Percentiles rank a stretch among this genome's conserved stretches.
These are phyloP conservation scores for Colletotrichum destructivum DNA, from an alignment of 2,329 filamentous ascomycete genomes.

Conservation along the genomic window DNA sequence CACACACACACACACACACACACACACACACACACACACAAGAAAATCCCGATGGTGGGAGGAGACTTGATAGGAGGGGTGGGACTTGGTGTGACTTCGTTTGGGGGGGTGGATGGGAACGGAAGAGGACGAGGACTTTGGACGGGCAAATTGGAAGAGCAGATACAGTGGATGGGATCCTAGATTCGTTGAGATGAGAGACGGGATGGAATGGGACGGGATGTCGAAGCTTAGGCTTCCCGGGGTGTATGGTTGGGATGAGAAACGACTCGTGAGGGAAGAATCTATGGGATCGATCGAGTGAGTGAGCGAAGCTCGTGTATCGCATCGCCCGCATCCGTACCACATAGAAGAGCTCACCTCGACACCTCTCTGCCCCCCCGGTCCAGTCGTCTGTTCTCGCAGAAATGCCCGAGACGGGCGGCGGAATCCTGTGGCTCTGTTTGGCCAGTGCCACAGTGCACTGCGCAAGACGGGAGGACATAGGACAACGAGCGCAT, in stretches of 20 bases:
- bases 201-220: conserved; percentile 12
- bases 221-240: not conserved
- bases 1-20: too few relatives aligned
- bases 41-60: conserved; percentile 9
- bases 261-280: not conserved
- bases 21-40: conserved; percentile 6
- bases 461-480: not conserved
- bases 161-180: not conserved
- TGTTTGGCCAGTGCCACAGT: not conserved
- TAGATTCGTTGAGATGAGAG: conserved; percentile 17
- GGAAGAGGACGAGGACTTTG: not conserved
- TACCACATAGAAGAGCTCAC: not conserved
- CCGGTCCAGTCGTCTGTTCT: conserved; percentile 7
- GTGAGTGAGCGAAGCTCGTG: not conserved
- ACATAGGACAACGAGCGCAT: not conserved
- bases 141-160: conserved; percentile 21
- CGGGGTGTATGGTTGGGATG: conserved; percentile 13
- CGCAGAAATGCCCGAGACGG: conserved; percentile 36
- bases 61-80: conserved; percentile 1
- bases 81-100: not conserved
- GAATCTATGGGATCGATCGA: not conserved
- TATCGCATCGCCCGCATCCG: not conserved
- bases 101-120: not conserved
- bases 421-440: conserved; percentile 10
- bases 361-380: conserved; percentile 5